phyloP scores from a whole-genome alignment of 176 grass and related monocot genomes.

The Bolboschoenus planiculmis region DNA sequence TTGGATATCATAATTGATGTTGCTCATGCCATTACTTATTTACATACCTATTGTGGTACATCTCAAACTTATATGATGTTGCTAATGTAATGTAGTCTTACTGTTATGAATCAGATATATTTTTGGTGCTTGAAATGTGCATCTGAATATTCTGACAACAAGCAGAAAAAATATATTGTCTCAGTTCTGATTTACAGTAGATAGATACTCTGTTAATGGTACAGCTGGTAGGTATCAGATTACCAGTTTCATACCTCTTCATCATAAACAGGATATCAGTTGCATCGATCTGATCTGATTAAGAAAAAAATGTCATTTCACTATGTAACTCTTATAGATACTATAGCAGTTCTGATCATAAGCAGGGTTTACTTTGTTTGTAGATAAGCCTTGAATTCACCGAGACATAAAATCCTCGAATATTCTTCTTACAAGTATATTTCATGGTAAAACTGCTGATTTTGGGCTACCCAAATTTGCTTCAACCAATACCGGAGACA shows the following conservation, averaged over 20 bases:
- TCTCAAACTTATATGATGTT: too few relatives aligned
- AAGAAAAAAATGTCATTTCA: too few relatives aligned
- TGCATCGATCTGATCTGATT: too few relatives aligned
- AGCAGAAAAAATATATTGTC: not conserved
- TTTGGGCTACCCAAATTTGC: not conserved
- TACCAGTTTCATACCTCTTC: not conserved
- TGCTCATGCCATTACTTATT: slow-evolving; percentile 89
- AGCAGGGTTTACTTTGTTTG: too few relatives aligned
- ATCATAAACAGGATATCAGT: not conserved
- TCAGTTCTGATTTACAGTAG: not conserved
- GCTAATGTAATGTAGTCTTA: too few relatives aligned
- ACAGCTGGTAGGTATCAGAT: too few relatives aligned
- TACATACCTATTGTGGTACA: slow-evolving; percentile 87
- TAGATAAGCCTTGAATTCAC: slow-evolving; percentile 10
- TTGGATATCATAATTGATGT: slow-evolving; percentile 84
- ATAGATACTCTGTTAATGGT: not conserved
- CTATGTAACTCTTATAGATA: too few relatives aligned
- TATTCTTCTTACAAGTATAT: slow-evolving; percentile 2
- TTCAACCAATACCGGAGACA: not conserved
- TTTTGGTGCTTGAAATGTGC: not conserved
- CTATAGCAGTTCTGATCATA: too few relatives aligned
- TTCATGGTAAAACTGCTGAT: not conserved
- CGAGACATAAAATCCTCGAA: not conserved
- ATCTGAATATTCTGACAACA: not conserved
- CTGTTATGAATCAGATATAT: not conserved